These are phyloP conservation scores for Cryptomeria japonica DNA, from an alignment of 75 land plant species.

Conservation along the genomic window DNA sequence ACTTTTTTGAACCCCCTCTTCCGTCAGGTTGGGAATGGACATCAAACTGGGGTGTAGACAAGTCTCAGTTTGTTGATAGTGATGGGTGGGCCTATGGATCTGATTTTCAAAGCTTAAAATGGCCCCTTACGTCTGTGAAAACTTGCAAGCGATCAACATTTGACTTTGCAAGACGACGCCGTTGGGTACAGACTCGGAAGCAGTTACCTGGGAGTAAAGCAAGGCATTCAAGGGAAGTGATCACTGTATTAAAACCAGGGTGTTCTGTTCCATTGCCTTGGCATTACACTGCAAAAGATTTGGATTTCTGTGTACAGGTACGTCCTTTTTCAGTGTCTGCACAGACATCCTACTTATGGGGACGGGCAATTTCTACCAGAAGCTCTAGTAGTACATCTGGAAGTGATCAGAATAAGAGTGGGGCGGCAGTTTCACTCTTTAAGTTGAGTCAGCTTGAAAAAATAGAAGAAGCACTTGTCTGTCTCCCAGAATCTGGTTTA, in stretches of 20 bases:
- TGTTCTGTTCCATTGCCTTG: slow-evolving; percentile 66
- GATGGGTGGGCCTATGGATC: slow-evolving; percentile 93
- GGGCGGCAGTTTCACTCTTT: slow-evolving; percentile 36
- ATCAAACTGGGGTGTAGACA: slow-evolving; percentile 72
- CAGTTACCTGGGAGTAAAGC: slow-evolving; percentile 28
- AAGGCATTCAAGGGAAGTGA: slow-evolving; percentile 29
- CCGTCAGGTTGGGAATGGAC: slow-evolving; percentile 81
- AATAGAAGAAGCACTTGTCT: slow-evolving; percentile 66
- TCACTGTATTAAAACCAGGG: slow-evolving; percentile 56
- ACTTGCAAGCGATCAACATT: slow-evolving; percentile 50
- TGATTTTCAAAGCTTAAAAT: slow-evolving; percentile 65
- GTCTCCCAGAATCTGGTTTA: slow-evolving; percentile 26
- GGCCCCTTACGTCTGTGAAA: slow-evolving; percentile 56
- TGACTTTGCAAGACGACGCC: slow-evolving; percentile 75
- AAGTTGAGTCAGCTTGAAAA: slow-evolving; percentile 73
- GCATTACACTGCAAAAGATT: slow-evolving; percentile 35
- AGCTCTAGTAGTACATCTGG: slow-evolving; percentile 24
- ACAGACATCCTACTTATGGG: slow-evolving; percentile 64
- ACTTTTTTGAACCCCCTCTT: slow-evolving; percentile 66
- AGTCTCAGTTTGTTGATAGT: slow-evolving; percentile 55
- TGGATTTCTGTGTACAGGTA: slow-evolving; percentile 76
- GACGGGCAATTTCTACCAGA: slow-evolving; percentile 40
- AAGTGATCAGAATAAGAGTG: slow-evolving; percentile 29
- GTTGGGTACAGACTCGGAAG: slow-evolving; percentile 72
- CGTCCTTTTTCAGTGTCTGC: slow-evolving; percentile 62